Conservation (phyloP, 1,284 basidiomycete species). For the Sphagnurus paluster region DNA sequence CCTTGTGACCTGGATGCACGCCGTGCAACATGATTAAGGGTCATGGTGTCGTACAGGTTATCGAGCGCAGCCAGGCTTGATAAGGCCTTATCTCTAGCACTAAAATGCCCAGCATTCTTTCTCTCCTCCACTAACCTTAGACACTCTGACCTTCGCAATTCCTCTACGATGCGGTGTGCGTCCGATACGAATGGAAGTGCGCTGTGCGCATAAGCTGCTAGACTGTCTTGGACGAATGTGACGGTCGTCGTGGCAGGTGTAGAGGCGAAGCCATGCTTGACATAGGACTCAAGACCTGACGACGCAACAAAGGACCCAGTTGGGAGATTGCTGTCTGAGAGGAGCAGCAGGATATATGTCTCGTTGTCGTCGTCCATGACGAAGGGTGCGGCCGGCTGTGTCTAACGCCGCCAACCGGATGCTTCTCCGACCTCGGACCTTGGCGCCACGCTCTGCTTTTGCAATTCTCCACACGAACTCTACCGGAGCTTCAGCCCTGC, state of each 20-base stretch:
- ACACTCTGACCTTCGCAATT: constrained; percentile 16
- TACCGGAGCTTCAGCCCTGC: too few species aligned
- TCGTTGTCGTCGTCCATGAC: constrained; percentile 41
- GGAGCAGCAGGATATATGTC: constrained; percentile 68
- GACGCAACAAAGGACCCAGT: constrained; percentile 92
- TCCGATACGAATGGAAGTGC: constrained; percentile 79
- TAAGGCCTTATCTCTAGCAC: constrained; percentile 32
- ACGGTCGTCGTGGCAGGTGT: constrained; percentile 40
- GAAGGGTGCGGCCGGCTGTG: constrained; percentile 8
- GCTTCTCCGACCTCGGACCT: constrained; percentile 5
- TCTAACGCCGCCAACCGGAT: constrained; percentile 2
- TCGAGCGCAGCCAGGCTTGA: constrained; percentile 61
- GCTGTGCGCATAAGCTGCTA: constrained; percentile 73
- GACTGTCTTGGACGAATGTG: constrained; percentile 68
- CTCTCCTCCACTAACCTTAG: constrained; percentile 10
- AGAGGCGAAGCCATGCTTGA: constrained; percentile 80
- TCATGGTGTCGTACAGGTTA: constrained; percentile 79
- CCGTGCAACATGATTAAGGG: constrained; percentile 86
- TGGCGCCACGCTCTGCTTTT: too few species aligned
- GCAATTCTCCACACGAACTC: too few species aligned
- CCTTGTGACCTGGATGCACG: constrained; percentile 92
- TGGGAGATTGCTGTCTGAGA: constrained; percentile 83
- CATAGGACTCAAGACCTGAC: constrained; percentile 88
- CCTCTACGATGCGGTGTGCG: constrained; percentile 51
- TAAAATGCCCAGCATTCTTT: too few species aligned